A percentile compares a stretch with the other conserved stretches of the same genome.
These are phyloP conservation scores for Rusavskia elegans DNA, from an alignment of 495 filamentous ascomycete genomes.

Conservation along the genomic window DNA sequence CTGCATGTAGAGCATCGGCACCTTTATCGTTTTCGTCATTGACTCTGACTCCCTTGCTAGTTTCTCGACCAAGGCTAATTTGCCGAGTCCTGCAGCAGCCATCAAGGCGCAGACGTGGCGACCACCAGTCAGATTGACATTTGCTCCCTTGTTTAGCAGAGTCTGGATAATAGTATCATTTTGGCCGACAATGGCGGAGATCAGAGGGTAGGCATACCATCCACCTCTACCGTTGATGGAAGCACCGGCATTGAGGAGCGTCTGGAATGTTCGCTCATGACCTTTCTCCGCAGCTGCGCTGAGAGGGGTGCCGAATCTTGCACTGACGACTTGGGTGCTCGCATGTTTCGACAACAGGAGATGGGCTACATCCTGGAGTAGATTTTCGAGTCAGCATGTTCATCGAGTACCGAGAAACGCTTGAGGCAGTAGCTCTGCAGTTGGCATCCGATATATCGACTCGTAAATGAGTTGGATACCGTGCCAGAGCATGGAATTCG, in stretches of 20 bases:
- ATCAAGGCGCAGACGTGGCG: background rate
- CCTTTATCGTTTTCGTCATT: background rate
- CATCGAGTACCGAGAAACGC: no score
- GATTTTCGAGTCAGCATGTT: no score
- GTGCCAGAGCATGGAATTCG: no score
- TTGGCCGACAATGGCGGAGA: conserved; percentile 3
- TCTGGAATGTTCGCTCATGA: background rate
- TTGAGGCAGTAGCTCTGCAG: no score
- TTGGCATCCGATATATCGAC: no score
- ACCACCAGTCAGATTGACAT: background rate
- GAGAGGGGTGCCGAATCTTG: conserved; percentile 2
- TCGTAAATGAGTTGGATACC: no score
- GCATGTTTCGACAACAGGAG: background rate
- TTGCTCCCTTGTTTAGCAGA: background rate
- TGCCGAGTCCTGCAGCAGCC: background rate
- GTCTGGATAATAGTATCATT: background rate
- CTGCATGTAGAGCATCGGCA: background rate
- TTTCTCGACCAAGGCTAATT: background rate
- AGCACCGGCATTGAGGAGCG: background rate
- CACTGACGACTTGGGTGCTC: background rate
- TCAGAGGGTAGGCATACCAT: conserved; percentile 9
- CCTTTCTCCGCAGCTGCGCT: conserved; percentile 5
- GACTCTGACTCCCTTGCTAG: background rate
- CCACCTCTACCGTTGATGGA: background rate
- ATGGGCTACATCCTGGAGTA: background rate